Conservation (phyloP, 2,329 filamentous ascomycete genomes). For the Teratosphaeria gauchensis region DNA sequence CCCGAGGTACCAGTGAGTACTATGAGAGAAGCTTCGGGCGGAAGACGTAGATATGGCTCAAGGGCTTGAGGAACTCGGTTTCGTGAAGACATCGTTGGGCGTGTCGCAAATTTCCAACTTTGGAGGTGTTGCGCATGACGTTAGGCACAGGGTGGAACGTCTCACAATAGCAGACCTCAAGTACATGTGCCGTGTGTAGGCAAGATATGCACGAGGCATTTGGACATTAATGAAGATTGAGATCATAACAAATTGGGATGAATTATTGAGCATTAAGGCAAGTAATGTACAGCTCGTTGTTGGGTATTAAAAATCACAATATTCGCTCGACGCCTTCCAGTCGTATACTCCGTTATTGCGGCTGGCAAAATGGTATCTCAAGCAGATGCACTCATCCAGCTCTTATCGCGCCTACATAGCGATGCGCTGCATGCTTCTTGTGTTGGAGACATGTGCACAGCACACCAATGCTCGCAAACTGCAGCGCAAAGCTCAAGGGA, state of each 20-base stretch:
- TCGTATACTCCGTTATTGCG: neutral
- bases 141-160: neutral
- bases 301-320: neutral
- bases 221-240: no score
- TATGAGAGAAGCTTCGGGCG: constrained; percentile 49
- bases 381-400: neutral
- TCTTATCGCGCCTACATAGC: neutral
- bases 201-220: no score
- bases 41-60: constrained; percentile 53
- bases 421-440: neutral
- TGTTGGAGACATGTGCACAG: neutral
- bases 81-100: constrained; percentile 21
- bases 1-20: constrained; percentile 57
- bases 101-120: constrained; percentile 14
- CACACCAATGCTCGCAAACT: neutral
- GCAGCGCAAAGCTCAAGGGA: neutral
- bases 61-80: constrained; percentile 52
- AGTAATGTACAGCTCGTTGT: neutral
- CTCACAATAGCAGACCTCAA: neutral
- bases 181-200: no score
- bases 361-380: neutral
- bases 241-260: no score
- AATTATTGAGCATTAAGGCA: neutral
- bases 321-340: neutral
- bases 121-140: neutral